A percentile compares a stretch with the other conserved stretches of the same genome.
These are phyloP conservation scores for Barnettozyma siamensis DNA, from an alignment of 805 yeast species.

Conservation along the genomic window DNA sequence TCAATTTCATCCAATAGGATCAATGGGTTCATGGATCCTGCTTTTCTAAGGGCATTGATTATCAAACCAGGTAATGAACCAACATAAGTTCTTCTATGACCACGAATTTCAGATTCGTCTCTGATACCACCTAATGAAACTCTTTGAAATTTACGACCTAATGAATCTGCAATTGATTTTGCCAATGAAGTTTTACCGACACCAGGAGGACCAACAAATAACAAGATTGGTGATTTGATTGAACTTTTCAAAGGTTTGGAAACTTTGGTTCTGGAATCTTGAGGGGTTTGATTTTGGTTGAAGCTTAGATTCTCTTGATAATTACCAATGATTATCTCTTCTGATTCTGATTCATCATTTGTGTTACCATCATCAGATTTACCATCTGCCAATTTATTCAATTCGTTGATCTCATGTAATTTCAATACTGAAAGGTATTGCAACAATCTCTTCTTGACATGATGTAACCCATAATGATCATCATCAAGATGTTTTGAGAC, in stretches of 20 bases:
- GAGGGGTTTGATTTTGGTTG: background rate
- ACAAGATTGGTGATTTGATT: slow-evolving; percentile 52
- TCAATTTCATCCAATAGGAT: slow-evolving; percentile 82
- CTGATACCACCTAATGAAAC: slow-evolving; percentile 83
- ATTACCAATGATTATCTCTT: slow-evolving; percentile 17
- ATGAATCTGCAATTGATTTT: slow-evolving; percentile 67
- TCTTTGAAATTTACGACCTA: slow-evolving; percentile 71
- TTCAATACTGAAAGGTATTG: slow-evolving; percentile 79
- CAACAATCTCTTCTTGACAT: slow-evolving; percentile 67
- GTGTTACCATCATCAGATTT: background rate
- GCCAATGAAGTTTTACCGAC: slow-evolving; percentile 90
- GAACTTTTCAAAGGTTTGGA: slow-evolving; percentile 7
- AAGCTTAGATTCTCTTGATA: slow-evolving; percentile 6
- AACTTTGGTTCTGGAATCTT: background rate
- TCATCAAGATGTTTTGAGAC: slow-evolving; percentile 57
- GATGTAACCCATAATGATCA: slow-evolving; percentile 76
- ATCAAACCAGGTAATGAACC: slow-evolving; percentile 90
- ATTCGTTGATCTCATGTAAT: slow-evolving; percentile 30
- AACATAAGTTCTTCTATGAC: slow-evolving; percentile 86
- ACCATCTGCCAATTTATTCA: slow-evolving; percentile 3
- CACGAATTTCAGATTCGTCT: slow-evolving; percentile 85
- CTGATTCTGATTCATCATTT: slow-evolving; percentile 4
- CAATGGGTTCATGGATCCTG: slow-evolving; percentile 76
- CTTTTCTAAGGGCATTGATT: slow-evolving; percentile 68
- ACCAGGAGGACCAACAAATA: slow-evolving; percentile 91